These are phyloP conservation scores for Pseudoscleropodium purum DNA, from an alignment of 225 moss, liverwort and hornwort species.

Conservation along the genomic window DNA sequence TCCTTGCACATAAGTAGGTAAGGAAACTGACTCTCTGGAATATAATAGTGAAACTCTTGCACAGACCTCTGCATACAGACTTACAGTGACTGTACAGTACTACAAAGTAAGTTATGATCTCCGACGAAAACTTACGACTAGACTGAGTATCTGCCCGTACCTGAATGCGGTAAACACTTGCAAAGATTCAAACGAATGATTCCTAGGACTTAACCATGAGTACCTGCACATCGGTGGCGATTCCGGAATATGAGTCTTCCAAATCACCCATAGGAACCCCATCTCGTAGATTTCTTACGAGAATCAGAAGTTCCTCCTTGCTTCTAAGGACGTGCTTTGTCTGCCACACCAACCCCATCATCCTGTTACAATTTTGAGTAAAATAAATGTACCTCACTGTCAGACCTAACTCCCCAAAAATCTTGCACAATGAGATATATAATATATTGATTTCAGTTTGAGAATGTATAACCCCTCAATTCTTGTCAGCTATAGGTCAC, in stretches of 20 bases:
- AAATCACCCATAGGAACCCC: conserved; percentile 34
- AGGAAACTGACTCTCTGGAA: background rate
- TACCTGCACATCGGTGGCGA: conserved; percentile 39
- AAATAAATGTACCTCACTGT: background rate
- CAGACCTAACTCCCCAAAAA: background rate
- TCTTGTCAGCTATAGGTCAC: background rate
- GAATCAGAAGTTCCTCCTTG: conserved; percentile 27
- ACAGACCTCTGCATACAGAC: background rate
- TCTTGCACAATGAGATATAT: background rate
- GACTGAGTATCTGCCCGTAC: background rate
- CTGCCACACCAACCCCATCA: conserved; percentile 13
- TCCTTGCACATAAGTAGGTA: background rate
- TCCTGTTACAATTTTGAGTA: background rate
- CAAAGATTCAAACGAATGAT: background rate
- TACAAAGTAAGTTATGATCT: background rate
- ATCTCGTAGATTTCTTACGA: conserved; percentile 37
- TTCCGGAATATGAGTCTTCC: conserved; percentile 38
- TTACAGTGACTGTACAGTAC: background rate
- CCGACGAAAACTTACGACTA: background rate
- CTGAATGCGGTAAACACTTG: background rate
- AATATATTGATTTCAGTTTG: background rate
- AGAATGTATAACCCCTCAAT: background rate
- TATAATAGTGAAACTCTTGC: background rate
- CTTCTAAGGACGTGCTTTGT: conserved; percentile 42
- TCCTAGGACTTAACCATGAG: background rate